Evolutionary conservation across 2,329 filamentous ascomycete genomes (phyloP).

Genomic region (Microsporum audouinii): DNA sequence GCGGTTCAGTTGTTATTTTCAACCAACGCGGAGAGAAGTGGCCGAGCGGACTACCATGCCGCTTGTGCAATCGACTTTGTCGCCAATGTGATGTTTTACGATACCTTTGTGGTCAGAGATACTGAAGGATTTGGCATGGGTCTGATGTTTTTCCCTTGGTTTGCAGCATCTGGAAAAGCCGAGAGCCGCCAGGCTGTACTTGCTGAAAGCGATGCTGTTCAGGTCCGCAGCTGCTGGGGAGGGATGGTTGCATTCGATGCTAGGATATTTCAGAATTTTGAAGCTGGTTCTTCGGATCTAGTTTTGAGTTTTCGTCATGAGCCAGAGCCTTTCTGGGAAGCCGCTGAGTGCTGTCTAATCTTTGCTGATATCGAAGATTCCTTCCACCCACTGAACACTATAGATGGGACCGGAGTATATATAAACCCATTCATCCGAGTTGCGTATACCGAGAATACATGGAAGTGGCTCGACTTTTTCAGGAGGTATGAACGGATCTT

Average conservation of each 20-base stretch:
- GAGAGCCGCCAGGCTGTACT: conserved; percentile 8
- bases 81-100: conserved; percentile 10
- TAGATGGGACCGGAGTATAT: conserved; percentile 3
- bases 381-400: background rate
- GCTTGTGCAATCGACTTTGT: conserved; percentile 12
- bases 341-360: conserved; percentile 11
- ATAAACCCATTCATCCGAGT: conserved; percentile 11
- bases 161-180: conserved; percentile 2
- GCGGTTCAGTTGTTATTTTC: conserved; percentile 9
- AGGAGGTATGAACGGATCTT: conserved; percentile 10
- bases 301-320: conserved; percentile 6
- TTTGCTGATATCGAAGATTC: conserved; percentile 8
- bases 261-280: background rate
- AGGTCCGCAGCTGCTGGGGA: conserved; percentile 11
- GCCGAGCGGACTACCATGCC: conserved; percentile 8
- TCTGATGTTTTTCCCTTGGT: conserved; percentile 11
- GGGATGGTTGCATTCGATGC: conserved; percentile 12
- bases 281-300: background rate
- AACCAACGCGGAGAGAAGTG: conserved; percentile 5
- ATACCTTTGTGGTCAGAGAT: conserved; percentile 11
- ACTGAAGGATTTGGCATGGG: conserved; percentile 10
- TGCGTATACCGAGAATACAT: conserved; percentile 8
- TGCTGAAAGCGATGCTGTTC: conserved; percentile 8
- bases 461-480: conserved; percentile 9
- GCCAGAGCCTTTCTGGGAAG: conserved; percentile 10